Conservation (phyloP, 2,329 filamentous ascomycete species). For the Pseudofabraea citricarpa region DNA sequence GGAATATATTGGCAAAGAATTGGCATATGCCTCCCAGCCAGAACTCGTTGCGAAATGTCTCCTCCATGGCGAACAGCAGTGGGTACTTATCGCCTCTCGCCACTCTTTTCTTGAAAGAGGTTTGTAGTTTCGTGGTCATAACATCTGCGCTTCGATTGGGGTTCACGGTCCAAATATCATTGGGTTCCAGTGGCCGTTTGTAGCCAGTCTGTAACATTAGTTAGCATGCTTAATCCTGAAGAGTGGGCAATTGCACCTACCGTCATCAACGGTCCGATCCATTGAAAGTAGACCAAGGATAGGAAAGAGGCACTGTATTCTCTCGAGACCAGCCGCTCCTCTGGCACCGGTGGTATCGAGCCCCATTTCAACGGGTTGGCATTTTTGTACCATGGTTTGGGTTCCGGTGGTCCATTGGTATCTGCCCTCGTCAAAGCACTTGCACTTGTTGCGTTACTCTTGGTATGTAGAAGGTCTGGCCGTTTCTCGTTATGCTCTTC, state of each 20-base stretch:
- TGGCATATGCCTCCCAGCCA: slow-evolving; percentile 72
- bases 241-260: slow-evolving; percentile 37
- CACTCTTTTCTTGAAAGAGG: slow-evolving; percentile 64
- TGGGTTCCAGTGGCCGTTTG: slow-evolving; percentile 72
- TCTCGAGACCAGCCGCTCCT: slow-evolving; percentile 48
- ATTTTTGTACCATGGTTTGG: slow-evolving; percentile 60
- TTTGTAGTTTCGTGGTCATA: slow-evolving; percentile 61
- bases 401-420: slow-evolving; percentile 26
- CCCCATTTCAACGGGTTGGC: slow-evolving; percentile 60
- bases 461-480: slow-evolving; percentile 35
- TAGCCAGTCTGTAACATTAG: slow-evolving; percentile 63
- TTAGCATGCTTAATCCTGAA: not conserved
- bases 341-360: slow-evolving; percentile 47
- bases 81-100: slow-evolving; percentile 65
- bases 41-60: slow-evolving; percentile 79
- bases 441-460: slow-evolving; percentile 49
- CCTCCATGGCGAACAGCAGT: slow-evolving; percentile 72
- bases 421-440: slow-evolving; percentile 41
- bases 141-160: slow-evolving; percentile 69
- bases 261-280: slow-evolving; percentile 85
- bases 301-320: slow-evolving; percentile 72
- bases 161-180: slow-evolving; percentile 87
- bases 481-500: slow-evolving; percentile 17
- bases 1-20: slow-evolving; percentile 62
- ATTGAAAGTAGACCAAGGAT: slow-evolving; percentile 76